A percentile compares a stretch with the other conserved stretches of the same genome.
These are phyloP conservation scores for Populus tremula DNA, from an alignment of 345 rosid species.

Conservation along the genomic window DNA sequence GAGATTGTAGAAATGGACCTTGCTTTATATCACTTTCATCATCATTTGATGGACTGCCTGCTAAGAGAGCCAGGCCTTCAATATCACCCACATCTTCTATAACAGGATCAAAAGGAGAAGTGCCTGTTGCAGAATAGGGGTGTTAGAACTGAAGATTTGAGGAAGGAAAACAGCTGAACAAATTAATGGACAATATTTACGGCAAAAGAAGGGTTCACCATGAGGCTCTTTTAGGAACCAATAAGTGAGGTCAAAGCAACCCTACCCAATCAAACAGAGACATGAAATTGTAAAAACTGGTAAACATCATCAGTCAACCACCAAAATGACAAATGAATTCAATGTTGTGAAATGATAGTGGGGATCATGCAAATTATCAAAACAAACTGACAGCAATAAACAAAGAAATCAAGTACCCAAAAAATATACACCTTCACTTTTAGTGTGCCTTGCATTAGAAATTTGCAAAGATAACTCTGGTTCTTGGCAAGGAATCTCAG, in stretches of 20 bases:
- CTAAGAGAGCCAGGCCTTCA: slow-evolving; percentile 3
- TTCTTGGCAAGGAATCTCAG: background rate
- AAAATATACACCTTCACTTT: slow-evolving; percentile 8
- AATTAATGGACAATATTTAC: background rate
- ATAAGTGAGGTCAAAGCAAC: slow-evolving; percentile 19
- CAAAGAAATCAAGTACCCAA: background rate
- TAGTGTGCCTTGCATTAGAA: background rate
- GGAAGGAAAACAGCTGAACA: background rate
- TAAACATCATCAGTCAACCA: slow-evolving; percentile 6
- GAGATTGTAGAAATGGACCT: background rate
- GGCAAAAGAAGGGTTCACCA: background rate
- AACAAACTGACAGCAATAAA: background rate
- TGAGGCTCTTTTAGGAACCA: slow-evolving; percentile 6
- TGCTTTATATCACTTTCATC: background rate
- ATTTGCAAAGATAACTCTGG: background rate
- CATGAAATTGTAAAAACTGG: background rate
- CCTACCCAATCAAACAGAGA: slow-evolving; percentile 27
- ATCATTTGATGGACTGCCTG: background rate
- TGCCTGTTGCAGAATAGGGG: background rate
- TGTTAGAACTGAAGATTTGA: background rate
- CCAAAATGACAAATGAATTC: background rate
- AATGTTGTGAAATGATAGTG: too few species aligned
- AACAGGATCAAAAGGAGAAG: slow-evolving; percentile 18
- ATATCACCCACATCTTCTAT: background rate
- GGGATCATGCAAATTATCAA: background rate